Base-by-base conservation (phyloP, 1,139 yeast species). In the Groenewaldozyma auringiensis region DNA sequence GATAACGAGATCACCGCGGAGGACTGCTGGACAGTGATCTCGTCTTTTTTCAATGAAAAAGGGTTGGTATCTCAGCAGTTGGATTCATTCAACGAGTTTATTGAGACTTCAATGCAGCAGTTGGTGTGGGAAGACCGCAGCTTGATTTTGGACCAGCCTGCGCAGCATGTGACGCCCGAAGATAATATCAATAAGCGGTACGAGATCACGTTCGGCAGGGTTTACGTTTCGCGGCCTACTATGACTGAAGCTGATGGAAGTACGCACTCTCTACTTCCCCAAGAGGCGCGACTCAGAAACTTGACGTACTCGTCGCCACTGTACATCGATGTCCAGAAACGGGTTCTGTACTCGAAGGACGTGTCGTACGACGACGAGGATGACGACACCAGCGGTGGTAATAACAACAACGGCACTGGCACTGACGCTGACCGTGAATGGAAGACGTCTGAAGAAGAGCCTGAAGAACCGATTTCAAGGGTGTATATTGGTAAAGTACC, bases 231-330 rank as follows among this genome's bases (percentile, higher is more conserved):
- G 36, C 86, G 92, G 60, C 98, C 99, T 37, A 87, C 96, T 43
- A 95, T 92, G 78, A 94, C 97, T 18, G 99, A 94, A 71, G 96
- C 97, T 29, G 99, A 94, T 69, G 99, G 99, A 71, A 88, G 95
- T 29, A 89, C 97, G n/a, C 94, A 88, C 60, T 94, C 95, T 16
- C 81, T 94, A 83, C 86, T 86, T 65, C 98, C 99, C 9, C 98
- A 94, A 67, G 99, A 94, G 66, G 98, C 98, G 6, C 78, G 99
- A 59, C 75, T 92, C 54, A 81, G 99, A 69, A 92, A 92, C 64
- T 75, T 94, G 68, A 94, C 99, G 0, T 94, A 94, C 64, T 86
- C 96, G 3, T 86, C 96, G 31, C 96, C 98, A 25, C 74, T 94
- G 46, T 92, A 92, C 61, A 96, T 94, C 39, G 97, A 92, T 62